These are phyloP conservation scores for Chrysoporthe cubensis DNA, from an alignment of 2,329 filamentous ascomycete genomes.

Conservation along the genomic window DNA sequence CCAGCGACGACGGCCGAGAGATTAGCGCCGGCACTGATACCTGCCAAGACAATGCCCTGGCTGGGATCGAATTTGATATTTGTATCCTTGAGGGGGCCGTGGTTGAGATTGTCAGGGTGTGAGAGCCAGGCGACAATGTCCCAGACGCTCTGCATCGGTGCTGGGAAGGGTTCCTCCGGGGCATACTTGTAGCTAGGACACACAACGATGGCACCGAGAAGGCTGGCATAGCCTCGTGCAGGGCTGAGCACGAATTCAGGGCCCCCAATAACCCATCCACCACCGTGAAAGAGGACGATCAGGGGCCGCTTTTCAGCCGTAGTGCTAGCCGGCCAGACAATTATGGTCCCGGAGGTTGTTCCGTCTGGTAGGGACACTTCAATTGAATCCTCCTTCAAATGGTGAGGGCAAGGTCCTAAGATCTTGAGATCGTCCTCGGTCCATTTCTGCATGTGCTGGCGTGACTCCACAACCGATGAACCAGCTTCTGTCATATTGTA, in stretches of 20 bases:
- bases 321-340: constrained; percentile 6
- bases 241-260: constrained; percentile 18
- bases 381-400: constrained; percentile 9
- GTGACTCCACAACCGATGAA: neutral
- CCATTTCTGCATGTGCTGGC: constrained; percentile 1
- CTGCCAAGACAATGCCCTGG: constrained; percentile 27
- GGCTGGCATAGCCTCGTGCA: constrained; percentile 18
- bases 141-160: constrained; percentile 24
- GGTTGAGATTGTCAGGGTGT: constrained; percentile 9
- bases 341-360: constrained; percentile 7
- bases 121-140: constrained; percentile 20
- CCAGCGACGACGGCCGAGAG: constrained; percentile 33
- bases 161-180: constrained; percentile 26
- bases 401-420: constrained; percentile 11
- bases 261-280: constrained; percentile 10
- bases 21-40: constrained; percentile 31
- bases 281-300: constrained; percentile 15
- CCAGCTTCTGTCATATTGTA: neutral
- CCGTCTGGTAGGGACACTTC: constrained; percentile 13
- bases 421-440: constrained; percentile 6
- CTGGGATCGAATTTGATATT: constrained; percentile 27
- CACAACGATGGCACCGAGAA: constrained; percentile 23
- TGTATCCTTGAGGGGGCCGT: neutral
- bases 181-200: constrained; percentile 22
- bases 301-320: constrained; percentile 2